phyloP scores from a whole-genome alignment of 257 asterid genomes.

The Fraxinus quadrangulata region DNA sequence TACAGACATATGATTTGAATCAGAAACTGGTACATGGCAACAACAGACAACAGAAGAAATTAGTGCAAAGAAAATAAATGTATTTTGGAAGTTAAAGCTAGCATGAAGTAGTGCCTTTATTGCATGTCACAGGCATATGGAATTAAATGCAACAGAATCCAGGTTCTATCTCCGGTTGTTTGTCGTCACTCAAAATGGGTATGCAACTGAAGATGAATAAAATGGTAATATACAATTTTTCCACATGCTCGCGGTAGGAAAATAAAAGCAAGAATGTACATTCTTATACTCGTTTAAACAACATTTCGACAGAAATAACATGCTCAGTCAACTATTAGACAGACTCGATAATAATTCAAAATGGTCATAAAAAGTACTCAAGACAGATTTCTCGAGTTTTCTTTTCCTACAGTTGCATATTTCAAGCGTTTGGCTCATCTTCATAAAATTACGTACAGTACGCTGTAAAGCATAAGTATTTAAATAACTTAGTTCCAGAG shows the following conservation, averaged over 20 bases:
- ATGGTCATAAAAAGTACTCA: not conserved
- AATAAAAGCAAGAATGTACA: not conserved
- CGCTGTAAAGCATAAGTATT: not conserved
- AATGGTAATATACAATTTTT: not conserved
- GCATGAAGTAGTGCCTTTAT: not conserved
- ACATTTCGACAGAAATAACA: not conserved
- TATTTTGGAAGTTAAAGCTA: not conserved
- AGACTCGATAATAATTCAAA: too few relatives aligned
- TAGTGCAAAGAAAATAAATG: not conserved
- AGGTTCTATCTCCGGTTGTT: not conserved
- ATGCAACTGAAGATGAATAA: not conserved
- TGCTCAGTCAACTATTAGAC: not conserved
- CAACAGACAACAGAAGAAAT: conserved; percentile 26
- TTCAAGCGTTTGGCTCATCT: not conserved
- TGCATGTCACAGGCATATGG: not conserved
- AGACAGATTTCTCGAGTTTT: not conserved
- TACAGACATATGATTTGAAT: conserved; percentile 38
- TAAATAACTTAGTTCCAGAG: not conserved
- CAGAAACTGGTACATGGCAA: conserved; percentile 35
- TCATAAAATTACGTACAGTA: not conserved
- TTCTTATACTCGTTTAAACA: not conserved
- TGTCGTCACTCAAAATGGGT: not conserved
- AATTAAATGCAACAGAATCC: not conserved
- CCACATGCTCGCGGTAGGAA: not conserved
- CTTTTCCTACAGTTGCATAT: not conserved